Percentiles rank a stretch among this genome's conserved stretches.
These are phyloP conservation scores for Cardiospermum halicacabum DNA, from an alignment of 345 rosid species.

Conservation along the genomic window DNA sequence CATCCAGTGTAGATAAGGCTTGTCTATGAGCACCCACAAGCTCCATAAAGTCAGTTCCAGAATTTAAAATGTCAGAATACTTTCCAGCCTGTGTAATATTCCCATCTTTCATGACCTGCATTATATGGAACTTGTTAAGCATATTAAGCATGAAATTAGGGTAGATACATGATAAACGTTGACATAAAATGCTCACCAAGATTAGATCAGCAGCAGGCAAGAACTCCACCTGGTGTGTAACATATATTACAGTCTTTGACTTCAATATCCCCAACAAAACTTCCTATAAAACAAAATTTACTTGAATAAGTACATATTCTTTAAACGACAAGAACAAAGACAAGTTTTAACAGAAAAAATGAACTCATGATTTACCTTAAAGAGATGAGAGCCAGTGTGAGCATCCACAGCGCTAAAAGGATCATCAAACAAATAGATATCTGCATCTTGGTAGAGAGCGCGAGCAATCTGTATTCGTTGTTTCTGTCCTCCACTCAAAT, in stretches of 20 bases:
- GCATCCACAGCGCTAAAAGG: conserved; percentile 88
- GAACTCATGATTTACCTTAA: conserved; percentile 33
- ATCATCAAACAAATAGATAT: conserved; percentile 72
- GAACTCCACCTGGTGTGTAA: conserved; percentile 88
- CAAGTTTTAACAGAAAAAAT: neutral
- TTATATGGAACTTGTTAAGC: conserved; percentile 4
- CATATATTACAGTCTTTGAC: conserved; percentile 64
- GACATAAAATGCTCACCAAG: conserved; percentile 40
- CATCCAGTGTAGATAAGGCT: conserved; percentile 52
- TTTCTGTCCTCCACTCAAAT: conserved; percentile 85
- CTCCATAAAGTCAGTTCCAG: conserved; percentile 65
- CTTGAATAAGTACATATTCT: neutral
- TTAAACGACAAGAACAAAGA: neutral
- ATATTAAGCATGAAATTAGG: neutral
- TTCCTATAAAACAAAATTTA: conserved; percentile 36
- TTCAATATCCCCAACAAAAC: conserved; percentile 49
- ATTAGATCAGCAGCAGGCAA: conserved; percentile 69
- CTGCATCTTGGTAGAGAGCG: conserved; percentile 59
- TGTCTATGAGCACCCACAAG: conserved; percentile 72
- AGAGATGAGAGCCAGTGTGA: conserved; percentile 61
- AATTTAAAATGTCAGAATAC: conserved; percentile 52
- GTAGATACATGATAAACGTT: conserved; percentile 3
- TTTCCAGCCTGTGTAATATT: conserved; percentile 66
- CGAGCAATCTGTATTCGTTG: conserved; percentile 78
- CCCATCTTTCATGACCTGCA: conserved; percentile 82